These are phyloP conservation scores for Alternaria rosae DNA, from an alignment of 2,329 filamentous ascomycete genomes.

Conservation along the genomic window DNA sequence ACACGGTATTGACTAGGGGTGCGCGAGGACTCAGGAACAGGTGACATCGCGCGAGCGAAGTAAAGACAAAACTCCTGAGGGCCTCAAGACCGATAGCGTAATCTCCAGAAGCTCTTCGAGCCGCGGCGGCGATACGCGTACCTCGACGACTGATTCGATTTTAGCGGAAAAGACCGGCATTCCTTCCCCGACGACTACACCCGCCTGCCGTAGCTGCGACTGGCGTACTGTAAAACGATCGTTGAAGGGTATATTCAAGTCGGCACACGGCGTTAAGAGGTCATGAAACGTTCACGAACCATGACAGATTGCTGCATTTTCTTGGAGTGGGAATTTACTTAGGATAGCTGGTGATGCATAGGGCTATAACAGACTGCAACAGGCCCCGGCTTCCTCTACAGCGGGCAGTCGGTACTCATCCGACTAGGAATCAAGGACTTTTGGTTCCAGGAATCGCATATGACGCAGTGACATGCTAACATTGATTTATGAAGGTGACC, in stretches of 20 bases:
- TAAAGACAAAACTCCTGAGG: slow-evolving; percentile 45
- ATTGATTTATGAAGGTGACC: background rate
- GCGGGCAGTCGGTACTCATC: slow-evolving; percentile 20
- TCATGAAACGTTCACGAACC: slow-evolving; percentile 33
- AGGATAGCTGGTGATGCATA: slow-evolving; percentile 12
- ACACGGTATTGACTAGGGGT: slow-evolving; percentile 91
- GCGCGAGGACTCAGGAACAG: slow-evolving; percentile 58
- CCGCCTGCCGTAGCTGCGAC: slow-evolving; percentile 40
- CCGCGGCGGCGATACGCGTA: slow-evolving; percentile 27
- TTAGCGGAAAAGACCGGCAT: slow-evolving; percentile 32
- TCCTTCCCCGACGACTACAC: slow-evolving; percentile 19
- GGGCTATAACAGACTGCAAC: slow-evolving; percentile 19
- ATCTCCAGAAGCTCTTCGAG: slow-evolving; percentile 37
- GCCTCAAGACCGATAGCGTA: slow-evolving; percentile 45
- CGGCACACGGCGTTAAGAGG: slow-evolving; percentile 41
- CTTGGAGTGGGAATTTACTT: slow-evolving; percentile 18
- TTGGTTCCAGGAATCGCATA: slow-evolving; percentile 1
- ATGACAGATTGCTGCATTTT: slow-evolving; percentile 28
- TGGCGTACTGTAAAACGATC: slow-evolving; percentile 43
- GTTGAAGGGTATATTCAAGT: slow-evolving; percentile 43
- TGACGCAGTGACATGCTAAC: background rate
- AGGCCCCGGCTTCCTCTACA: slow-evolving; percentile 17
- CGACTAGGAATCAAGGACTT: slow-evolving; percentile 20
- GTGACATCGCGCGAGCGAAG: slow-evolving; percentile 42
- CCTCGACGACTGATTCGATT: slow-evolving; percentile 36